A percentile compares a stretch with the other conserved stretches of the same genome.
Evolutionary conservation across 495 filamentous ascomycete genomes (phyloP).

Genomic region (Aspergillus heteromorphus): DNA sequence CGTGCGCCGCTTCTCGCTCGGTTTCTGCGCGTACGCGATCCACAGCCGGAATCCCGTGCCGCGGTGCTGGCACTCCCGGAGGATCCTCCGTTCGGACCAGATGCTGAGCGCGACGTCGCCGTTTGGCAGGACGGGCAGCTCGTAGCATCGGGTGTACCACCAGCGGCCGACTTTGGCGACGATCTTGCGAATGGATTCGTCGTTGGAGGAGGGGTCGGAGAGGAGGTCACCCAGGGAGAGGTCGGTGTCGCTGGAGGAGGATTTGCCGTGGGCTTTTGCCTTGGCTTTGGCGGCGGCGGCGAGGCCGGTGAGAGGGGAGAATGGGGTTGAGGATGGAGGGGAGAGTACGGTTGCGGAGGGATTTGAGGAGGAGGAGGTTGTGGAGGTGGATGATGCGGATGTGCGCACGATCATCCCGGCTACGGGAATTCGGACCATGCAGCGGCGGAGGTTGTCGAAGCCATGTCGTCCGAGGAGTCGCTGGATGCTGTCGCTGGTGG

Average conservation of each 20-base stretch:
- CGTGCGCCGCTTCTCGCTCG: conserved; percentile 54
- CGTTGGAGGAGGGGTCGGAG: conserved; percentile 54
- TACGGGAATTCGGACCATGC: conserved; percentile 84
- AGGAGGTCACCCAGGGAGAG: conserved; percentile 66
- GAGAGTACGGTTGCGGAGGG: conserved; percentile 22
- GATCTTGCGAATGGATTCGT: conserved; percentile 84
- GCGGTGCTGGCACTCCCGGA: conserved; percentile 80
- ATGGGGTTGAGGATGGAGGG: conserved; percentile 21
- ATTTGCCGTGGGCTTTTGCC: conserved; percentile 22
- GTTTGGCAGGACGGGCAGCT: conserved; percentile 54
- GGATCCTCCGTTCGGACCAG: conserved; percentile 69
- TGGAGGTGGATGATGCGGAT: conserved; percentile 35
- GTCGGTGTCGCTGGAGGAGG: conserved; percentile 43
- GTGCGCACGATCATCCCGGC: conserved; percentile 59
- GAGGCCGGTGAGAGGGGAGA: conserved; percentile 24
- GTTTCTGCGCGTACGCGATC: conserved; percentile 88
- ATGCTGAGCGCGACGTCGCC: conserved; percentile 57
- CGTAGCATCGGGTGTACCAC: conserved; percentile 95
- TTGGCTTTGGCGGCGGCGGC: conserved; percentile 20
- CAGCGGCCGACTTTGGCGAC: conserved; percentile 87
- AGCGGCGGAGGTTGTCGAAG: conserved; percentile 79
- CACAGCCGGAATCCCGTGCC: conserved; percentile 84
- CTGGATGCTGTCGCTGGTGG: conserved; percentile 72
- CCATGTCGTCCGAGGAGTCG: conserved; percentile 70
- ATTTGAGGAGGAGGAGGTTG: conserved; percentile 17